Evolutionary conservation across 2,329 filamentous ascomycete species (phyloP).

Genomic region (Hymenotorrendiella dingleyae): DNA sequence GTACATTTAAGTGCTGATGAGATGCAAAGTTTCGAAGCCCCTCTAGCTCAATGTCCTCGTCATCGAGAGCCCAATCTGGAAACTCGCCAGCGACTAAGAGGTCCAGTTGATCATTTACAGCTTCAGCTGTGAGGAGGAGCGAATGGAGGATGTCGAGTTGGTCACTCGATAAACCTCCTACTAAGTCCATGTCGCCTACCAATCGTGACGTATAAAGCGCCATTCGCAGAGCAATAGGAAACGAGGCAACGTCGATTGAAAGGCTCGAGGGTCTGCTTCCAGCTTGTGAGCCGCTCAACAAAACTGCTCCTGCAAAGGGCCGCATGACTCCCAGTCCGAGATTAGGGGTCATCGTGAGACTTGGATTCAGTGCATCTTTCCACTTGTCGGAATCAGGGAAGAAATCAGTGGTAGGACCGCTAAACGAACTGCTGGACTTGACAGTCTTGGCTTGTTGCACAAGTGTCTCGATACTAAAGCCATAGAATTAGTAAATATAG

Average conservation of each 20-base stretch:
- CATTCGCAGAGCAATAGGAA: slow-evolving; percentile 70
- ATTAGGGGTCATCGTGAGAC: slow-evolving; percentile 49
- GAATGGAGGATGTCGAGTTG: slow-evolving; percentile 47
- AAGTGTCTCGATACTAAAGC: slow-evolving; percentile 45
- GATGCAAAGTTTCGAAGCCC: slow-evolving; percentile 17
- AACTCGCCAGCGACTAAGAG: slow-evolving; percentile 39
- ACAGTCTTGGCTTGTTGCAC: slow-evolving; percentile 42
- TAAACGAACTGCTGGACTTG: slow-evolving; percentile 31
- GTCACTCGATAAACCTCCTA: slow-evolving; percentile 35
- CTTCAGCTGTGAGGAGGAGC: slow-evolving; percentile 44
- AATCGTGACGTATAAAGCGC: slow-evolving; percentile 62
- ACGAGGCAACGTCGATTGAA: slow-evolving; percentile 59
- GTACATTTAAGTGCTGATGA: slow-evolving; percentile 1
- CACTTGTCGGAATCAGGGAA: slow-evolving; percentile 62
- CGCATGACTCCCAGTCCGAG: slow-evolving; percentile 69
- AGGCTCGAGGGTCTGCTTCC: slow-evolving; percentile 15
- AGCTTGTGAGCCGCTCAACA: slow-evolving; percentile 45
- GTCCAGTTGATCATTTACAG: slow-evolving; percentile 48
- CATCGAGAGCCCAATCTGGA: slow-evolving; percentile 38
- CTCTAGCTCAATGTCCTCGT: slow-evolving; percentile 28
- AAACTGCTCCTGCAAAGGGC: slow-evolving; percentile 62
- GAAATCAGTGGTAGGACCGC: slow-evolving; percentile 38
- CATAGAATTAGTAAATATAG: slow-evolving; percentile 8
- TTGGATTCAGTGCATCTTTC: slow-evolving; percentile 52
- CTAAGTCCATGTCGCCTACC: slow-evolving; percentile 38